These are phyloP conservation scores for Aspergillus carbonarius DNA, from an alignment of 2,329 filamentous ascomycete species.

Conservation along the genomic window DNA sequence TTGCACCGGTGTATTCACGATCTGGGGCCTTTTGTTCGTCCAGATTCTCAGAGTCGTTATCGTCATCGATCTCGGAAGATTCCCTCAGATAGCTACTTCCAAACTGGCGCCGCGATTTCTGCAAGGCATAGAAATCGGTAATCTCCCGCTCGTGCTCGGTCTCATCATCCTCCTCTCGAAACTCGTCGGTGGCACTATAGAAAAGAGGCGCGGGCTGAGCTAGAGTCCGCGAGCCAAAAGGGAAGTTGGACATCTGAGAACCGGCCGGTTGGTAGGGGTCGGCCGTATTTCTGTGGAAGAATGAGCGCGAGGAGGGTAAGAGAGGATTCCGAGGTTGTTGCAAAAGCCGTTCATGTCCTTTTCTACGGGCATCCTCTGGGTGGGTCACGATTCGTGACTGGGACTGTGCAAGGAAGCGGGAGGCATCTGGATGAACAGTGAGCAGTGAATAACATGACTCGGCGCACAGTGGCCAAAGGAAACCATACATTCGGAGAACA, in stretches of 20 bases:
- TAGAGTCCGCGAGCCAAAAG: conserved; percentile 74
- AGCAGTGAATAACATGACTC: not conserved
- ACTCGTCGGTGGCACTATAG: conserved; percentile 85
- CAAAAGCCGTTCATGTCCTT: conserved; percentile 49
- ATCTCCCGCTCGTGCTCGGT: conserved; percentile 86
- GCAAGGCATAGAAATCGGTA: conserved; percentile 89
- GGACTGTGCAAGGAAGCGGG: conserved; percentile 92
- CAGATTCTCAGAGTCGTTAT: conserved; percentile 55
- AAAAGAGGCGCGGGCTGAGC: conserved; percentile 87
- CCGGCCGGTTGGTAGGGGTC: conserved; percentile 77
- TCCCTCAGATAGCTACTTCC: conserved; percentile 80
- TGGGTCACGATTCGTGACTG: conserved; percentile 84
- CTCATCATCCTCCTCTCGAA: conserved; percentile 89
- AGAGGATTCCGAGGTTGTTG: conserved; percentile 48
- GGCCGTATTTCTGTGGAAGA: conserved; percentile 55
- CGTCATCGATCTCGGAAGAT: conserved; percentile 78
- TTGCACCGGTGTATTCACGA: conserved; percentile 42
- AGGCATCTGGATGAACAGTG: conserved; percentile 65
- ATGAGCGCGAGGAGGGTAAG: conserved; percentile 50
- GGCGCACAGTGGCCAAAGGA: not conserved
- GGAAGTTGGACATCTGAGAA: conserved; percentile 72
- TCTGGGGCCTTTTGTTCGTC: conserved; percentile 39
- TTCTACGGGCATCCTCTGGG: conserved; percentile 52
- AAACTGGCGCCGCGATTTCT: conserved; percentile 85
- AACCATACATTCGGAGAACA: conserved; percentile 86